phyloP scores from a whole-genome alignment of 371 early-diverging fungal species.

The Zopfochytrium polystomum region DNA sequence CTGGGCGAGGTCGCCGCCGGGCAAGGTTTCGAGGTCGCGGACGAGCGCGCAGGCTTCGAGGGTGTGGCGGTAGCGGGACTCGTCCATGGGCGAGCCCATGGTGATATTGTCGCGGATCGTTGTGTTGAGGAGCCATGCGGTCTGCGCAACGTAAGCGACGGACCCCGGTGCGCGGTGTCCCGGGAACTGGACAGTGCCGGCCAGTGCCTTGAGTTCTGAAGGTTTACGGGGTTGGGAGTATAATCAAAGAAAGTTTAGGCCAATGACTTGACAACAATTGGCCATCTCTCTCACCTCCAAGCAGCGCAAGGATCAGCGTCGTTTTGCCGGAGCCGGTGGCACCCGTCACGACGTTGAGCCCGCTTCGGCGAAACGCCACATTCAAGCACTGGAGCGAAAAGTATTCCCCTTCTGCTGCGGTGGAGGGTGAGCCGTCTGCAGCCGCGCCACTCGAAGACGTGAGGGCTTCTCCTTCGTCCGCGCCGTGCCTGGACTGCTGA shows the following conservation, averaged over 20 bases:
- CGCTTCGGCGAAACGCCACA: conserved; percentile 53
- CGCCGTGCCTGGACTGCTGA: neutral
- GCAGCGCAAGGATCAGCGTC: conserved; percentile 60
- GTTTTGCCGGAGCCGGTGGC: conserved; percentile 69
- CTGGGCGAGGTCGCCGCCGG: conserved; percentile 75
- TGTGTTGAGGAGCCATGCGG: conserved; percentile 54
- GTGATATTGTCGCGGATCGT: conserved; percentile 58
- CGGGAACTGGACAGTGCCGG: too few relatives aligned
- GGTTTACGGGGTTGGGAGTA: too few relatives aligned
- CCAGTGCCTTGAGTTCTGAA: too few relatives aligned
- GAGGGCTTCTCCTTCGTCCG: neutral
- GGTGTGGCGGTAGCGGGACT: conserved; percentile 55
- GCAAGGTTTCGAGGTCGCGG: conserved; percentile 77
- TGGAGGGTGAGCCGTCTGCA: too few relatives aligned
- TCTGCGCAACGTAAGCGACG: conserved; percentile 55
- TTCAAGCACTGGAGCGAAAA: conserved; percentile 21
- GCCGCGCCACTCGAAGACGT: neutral
- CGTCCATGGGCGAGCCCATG: conserved; percentile 52
- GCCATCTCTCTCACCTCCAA: conserved; percentile 54
- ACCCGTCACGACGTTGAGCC: conserved; percentile 66
- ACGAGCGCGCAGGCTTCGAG: conserved; percentile 60
- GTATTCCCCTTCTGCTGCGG: too few relatives aligned
- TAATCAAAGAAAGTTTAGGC: too few relatives aligned
- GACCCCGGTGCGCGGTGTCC: too few relatives aligned
- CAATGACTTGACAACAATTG: too few relatives aligned